phyloP scores from a whole-genome alignment of 192 early-diverging fungal genomes.

The Backusella psychrophila region DNA sequence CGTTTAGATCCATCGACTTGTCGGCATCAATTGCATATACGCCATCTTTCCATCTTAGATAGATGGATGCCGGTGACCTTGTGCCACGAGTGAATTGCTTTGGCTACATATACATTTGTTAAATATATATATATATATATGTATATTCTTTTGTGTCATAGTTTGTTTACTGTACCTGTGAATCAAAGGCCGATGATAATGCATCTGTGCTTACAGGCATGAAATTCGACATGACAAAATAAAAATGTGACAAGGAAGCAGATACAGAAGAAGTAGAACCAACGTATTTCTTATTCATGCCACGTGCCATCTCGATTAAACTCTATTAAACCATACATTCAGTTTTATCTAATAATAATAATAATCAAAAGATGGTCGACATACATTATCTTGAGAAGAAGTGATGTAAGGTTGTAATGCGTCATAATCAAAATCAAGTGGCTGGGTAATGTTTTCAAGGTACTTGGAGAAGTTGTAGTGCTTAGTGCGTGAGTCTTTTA shows the following conservation, averaged over 20 bases:
- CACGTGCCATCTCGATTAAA: constrained; percentile 50
- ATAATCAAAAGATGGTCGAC: neutral
- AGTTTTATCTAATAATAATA: neutral
- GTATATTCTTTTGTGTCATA: too few species aligned
- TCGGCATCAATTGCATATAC: constrained; percentile 85
- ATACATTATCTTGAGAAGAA: constrained; percentile 68
- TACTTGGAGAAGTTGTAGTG: constrained; percentile 82
- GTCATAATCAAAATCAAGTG: constrained; percentile 78
- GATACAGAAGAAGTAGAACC: constrained; percentile 93
- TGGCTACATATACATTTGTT: constrained; percentile 27
- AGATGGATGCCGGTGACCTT: constrained; percentile 66
- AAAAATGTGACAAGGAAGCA: constrained; percentile 70
- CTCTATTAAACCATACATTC: constrained; percentile 8
- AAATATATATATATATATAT: too few species aligned
- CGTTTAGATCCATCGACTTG: constrained; percentile 67
- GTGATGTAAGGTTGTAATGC: constrained; percentile 77
- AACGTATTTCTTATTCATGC: constrained; percentile 55
- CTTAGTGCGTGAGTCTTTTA: constrained; percentile 74
- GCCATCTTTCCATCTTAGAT: constrained; percentile 67
- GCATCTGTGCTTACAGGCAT: constrained; percentile 55
- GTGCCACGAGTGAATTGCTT: constrained; percentile 60
- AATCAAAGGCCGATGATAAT: constrained; percentile 62
- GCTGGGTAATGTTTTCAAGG: constrained; percentile 76
- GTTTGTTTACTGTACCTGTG: constrained; percentile 46
- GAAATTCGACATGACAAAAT: constrained; percentile 67